These are phyloP conservation scores for Iberis pinnata DNA, from an alignment of 345 rosid species.

Conservation along the genomic window DNA sequence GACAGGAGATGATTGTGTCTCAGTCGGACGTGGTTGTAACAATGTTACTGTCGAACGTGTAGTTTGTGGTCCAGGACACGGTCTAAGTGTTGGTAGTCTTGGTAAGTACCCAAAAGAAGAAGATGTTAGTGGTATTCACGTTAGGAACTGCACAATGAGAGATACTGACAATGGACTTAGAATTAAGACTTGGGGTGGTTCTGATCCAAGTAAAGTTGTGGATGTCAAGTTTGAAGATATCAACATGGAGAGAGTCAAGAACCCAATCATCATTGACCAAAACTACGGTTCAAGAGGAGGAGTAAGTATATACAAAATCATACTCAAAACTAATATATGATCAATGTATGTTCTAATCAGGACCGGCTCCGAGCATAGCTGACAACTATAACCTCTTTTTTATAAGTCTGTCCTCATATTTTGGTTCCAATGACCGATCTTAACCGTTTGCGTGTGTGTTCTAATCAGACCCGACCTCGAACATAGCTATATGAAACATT, in stretches of 20 bases:
- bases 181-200: conserved; percentile 35
- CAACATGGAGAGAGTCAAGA: conserved; percentile 24
- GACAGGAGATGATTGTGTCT: conserved; percentile 32
- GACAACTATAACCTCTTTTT: too few species aligned
- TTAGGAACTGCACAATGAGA: conserved; percentile 25
- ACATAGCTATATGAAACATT: too few species aligned
- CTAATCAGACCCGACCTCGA: too few species aligned
- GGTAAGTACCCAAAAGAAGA: conserved; percentile 31
- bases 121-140: conserved; percentile 22
- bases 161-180: conserved; percentile 30
- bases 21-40: conserved; percentile 32
- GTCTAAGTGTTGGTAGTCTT: conserved; percentile 34
- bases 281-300: conserved; percentile 36
- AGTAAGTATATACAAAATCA: conserved; percentile 14
- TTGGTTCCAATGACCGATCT: too few species aligned
- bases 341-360: too few species aligned
- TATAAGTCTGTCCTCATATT: too few species aligned
- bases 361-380: too few species aligned
- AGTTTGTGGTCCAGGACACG: conserved; percentile 31
- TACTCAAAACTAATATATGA: too few species aligned
- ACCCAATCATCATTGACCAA: conserved; percentile 36
- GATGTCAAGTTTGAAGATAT: conserved; percentile 24
- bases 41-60: conserved; percentile 28
- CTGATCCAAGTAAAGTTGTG: conserved; percentile 9
- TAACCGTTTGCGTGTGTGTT: too few species aligned